These are phyloP conservation scores for Alternaria sp. DNA, from an alignment of 2,329 filamentous ascomycete species.

Conservation along the genomic window DNA sequence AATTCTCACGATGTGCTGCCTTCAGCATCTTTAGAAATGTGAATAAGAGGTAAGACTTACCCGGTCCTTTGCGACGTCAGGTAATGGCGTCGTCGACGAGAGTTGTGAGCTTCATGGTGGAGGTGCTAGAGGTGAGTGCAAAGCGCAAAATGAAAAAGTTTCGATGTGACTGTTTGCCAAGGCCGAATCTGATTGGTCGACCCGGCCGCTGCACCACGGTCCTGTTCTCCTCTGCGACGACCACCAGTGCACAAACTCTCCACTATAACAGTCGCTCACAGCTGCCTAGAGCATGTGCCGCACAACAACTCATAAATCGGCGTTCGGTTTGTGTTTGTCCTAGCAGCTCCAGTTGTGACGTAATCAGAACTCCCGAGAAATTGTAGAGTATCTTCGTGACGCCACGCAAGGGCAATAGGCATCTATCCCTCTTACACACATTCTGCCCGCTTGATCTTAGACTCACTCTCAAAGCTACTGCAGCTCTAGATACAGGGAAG, in stretches of 20 bases:
- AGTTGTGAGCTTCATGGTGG: slow-evolving; percentile 23
- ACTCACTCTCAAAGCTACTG: slow-evolving; percentile 3
- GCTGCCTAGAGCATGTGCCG: neutral
- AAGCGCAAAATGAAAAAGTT: slow-evolving; percentile 21
- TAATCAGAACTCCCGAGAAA: slow-evolving; percentile 18
- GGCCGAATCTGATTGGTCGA: slow-evolving; percentile 16
- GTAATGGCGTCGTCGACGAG: slow-evolving; percentile 22
- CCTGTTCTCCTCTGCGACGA: neutral
- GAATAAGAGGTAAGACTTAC: slow-evolving; percentile 14
- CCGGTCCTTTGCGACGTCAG: slow-evolving; percentile 19
- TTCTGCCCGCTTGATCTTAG: slow-evolving; percentile 2
- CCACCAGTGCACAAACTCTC: neutral
- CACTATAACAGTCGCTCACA: neutral
- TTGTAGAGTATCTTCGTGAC: slow-evolving; percentile 5
- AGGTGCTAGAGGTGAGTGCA: slow-evolving; percentile 12
- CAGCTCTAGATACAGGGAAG: slow-evolving; percentile 5
- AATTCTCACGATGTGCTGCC: neutral
- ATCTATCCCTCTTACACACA: slow-evolving; percentile 2
- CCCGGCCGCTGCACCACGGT: neutral
- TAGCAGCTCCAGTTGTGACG: slow-evolving; percentile 12
- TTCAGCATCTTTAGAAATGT: neutral
- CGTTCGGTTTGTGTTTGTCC: neutral
- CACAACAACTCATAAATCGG: neutral
- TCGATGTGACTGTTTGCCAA: slow-evolving; percentile 19
- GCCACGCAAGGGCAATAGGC: slow-evolving; percentile 13